Base-by-base conservation (phyloP, 1,139 yeast species). In the Eremothecium gossypii region DNA sequence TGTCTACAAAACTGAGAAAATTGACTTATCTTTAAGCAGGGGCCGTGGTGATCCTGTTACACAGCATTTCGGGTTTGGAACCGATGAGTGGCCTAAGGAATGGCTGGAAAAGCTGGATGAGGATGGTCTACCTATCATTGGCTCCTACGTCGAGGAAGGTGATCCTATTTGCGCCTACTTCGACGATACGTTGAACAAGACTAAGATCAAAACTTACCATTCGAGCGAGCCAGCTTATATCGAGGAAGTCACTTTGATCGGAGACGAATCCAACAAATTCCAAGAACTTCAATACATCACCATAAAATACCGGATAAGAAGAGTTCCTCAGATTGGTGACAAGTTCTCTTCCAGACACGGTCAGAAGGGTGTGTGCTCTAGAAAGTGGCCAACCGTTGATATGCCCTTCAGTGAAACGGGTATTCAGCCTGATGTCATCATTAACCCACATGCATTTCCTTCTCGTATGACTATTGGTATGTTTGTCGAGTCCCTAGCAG, bases 401-500 rank as follows among this genome's bases (percentile, higher is more conserved):
- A 81, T 91, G 95, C 99, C 99, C 46, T 91, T 91, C 68, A 77
- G 87, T 50, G 98, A 91, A 67, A 71, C 83, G 30, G 98, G 98
- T 58, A 89, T 91, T 49, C 96, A 85, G 64, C 98, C 98, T 1
- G 98, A 91, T 68, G 85, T 91, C 53, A 91, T 91, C 59, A 91
- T 91, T 59, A 91, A 91, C 63, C 98, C 98, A 3, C 98, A 91
- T 64, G 98, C 97, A 52, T 91, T 91, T 89, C 98, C 98, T 53
- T 89, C 97, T 42, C 94, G 98, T 73, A 91, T 91, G 99, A 91
- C 99, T 20, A 91, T 91, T 66, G 99, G 98, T 70, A 91, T 91
- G 98, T 91, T 91, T 69, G 97, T 91, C 40, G 99, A 91, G 67
- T 83, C 95, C 45, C 69, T 91, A 49, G 98, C 98, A 11, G 98